These are phyloP conservation scores for Carex parvula DNA, from an alignment of 176 grass and related monocot species.

Conservation along the genomic window DNA sequence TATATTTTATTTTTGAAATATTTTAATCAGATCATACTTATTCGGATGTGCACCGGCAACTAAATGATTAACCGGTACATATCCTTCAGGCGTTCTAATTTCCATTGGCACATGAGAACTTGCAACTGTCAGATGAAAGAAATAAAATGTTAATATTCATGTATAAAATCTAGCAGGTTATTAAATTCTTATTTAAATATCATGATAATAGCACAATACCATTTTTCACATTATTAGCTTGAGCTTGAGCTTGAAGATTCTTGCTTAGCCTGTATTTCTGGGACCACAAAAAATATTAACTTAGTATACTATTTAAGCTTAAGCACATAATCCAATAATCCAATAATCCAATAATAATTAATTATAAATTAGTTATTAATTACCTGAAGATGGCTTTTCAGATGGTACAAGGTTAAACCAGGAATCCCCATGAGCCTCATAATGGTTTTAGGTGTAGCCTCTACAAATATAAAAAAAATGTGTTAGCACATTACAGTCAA, in stretches of 20 bases:
- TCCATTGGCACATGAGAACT: slow-evolving; percentile 34
- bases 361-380: slow-evolving; percentile 33
- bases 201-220: slow-evolving; percentile 29
- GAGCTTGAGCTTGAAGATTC: slow-evolving; percentile 62
- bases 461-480: slow-evolving; percentile 37
- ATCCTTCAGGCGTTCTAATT: slow-evolving; percentile 44
- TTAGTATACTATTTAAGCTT: slow-evolving; percentile 32
- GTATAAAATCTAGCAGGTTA: neutral
- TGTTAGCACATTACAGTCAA: neutral
- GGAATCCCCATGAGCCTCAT: slow-evolving; percentile 93
- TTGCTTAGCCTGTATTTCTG: slow-evolving; percentile 93
- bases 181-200: slow-evolving; percentile 7
- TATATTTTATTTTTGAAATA: neutral
- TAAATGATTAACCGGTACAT: slow-evolving; percentile 35
- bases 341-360: slow-evolving; percentile 15
- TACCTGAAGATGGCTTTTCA: slow-evolving; percentile 98
- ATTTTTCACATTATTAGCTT: slow-evolving; percentile 40
- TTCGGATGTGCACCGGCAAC: slow-evolving; percentile 35
- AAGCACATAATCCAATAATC: slow-evolving; percentile 15
- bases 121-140: slow-evolving; percentile 30
- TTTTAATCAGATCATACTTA: slow-evolving; percentile 42
- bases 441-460: slow-evolving; percentile 88
- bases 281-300: slow-evolving; percentile 21
- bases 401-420: slow-evolving; percentile 88
- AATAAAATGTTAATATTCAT: slow-evolving; percentile 21